These are phyloP conservation scores for Digitaria exilis DNA, from an alignment of 202 grass and related monocot genomes.

Conservation along the genomic window DNA sequence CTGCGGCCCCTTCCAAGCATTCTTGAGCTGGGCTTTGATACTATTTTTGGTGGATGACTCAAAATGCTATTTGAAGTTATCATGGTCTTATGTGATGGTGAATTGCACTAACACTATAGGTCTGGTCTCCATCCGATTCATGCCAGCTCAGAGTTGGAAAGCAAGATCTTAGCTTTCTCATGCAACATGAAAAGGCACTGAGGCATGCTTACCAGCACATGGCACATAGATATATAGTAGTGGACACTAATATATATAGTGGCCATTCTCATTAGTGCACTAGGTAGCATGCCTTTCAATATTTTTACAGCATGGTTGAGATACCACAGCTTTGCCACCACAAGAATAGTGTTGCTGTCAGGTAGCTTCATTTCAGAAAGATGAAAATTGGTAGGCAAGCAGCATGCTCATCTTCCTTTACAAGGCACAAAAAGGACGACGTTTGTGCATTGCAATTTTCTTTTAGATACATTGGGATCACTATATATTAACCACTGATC, in stretches of 20 bases:
- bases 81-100: slow-evolving; percentile 32
- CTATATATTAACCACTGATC: not conserved
- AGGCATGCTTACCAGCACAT: slow-evolving; percentile 34
- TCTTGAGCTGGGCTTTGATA: not conserved
- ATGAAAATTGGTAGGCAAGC: slow-evolving; percentile 2
- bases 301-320: slow-evolving; percentile 37
- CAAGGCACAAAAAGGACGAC: not conserved
- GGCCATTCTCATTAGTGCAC: slow-evolving; percentile 51
- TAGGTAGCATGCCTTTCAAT: slow-evolving; percentile 40
- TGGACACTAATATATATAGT: slow-evolving; percentile 46
- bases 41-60: slow-evolving; percentile 21
- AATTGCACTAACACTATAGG: slow-evolving; percentile 37
- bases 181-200: slow-evolving; percentile 33
- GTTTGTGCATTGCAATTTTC: not conserved
- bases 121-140: slow-evolving; percentile 22
- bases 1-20: slow-evolving; percentile 6
- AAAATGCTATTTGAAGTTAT: slow-evolving; percentile 33
- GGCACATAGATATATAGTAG: slow-evolving; percentile 34
- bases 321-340: slow-evolving; percentile 50
- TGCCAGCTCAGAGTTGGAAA: slow-evolving; percentile 36
- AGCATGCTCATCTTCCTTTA: slow-evolving; percentile 4
- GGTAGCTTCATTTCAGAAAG: slow-evolving; percentile 24
- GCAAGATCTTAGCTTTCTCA: slow-evolving; percentile 38
- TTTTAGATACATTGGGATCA: no score
- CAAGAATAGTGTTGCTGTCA: slow-evolving; percentile 21